Evolutionary conservation across 1,139 yeast genomes (phyloP).

Genomic region (Suhomyces kunorum): DNA sequence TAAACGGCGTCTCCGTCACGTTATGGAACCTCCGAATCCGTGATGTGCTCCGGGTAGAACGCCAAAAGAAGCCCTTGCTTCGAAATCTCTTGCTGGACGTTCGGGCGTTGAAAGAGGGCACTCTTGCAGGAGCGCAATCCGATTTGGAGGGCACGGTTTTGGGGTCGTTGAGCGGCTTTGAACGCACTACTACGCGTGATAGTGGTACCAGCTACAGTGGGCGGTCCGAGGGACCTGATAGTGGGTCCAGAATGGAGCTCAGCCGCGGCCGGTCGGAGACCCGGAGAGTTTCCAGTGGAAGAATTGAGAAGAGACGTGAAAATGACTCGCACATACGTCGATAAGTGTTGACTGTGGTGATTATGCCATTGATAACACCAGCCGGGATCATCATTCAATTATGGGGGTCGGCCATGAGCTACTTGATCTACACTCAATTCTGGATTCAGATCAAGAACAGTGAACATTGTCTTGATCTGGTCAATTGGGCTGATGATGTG

Average conservation of each 20-base stretch:
- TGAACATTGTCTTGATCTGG: too few species aligned
- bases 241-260: background rate
- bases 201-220: background rate
- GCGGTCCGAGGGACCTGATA: background rate
- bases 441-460: too few species aligned
- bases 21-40: conserved; percentile 40
- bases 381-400: too few species aligned
- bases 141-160: conserved; percentile 9
- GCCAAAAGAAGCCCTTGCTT: conserved; percentile 38
- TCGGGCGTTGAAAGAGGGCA: conserved; percentile 17
- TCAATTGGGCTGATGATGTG: too few species aligned
- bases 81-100: conserved; percentile 34
- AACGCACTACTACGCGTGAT: background rate
- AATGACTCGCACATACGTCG: background rate
- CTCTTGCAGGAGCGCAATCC: conserved; percentile 4
- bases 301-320: conserved; percentile 1
- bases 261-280: background rate
- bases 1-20: conserved; percentile 45
- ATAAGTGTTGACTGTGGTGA: too few species aligned
- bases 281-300: background rate
- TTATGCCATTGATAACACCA: too few species aligned
- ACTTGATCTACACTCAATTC: too few species aligned
- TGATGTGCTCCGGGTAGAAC: conserved; percentile 45
- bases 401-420: too few species aligned
- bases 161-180: conserved; percentile 6